Conservation (phyloP, 495 filamentous ascomycete species). For the Parachaetomium inaequale region DNA sequence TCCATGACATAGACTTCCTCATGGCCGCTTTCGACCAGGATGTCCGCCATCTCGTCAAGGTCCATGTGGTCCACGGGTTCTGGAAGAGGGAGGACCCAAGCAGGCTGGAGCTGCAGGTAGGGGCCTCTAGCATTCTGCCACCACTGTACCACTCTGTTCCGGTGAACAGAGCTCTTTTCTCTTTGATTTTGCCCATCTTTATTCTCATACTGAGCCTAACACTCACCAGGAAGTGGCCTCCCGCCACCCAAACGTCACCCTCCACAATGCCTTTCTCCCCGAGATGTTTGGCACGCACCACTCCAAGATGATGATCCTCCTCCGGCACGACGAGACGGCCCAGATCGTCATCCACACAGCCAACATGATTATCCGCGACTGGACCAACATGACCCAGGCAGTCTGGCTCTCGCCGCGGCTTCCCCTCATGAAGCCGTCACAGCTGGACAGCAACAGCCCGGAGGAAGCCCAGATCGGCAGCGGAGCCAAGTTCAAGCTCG, state of each 20-base stretch:
- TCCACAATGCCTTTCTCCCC: conserved; percentile 76
- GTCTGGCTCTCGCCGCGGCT: conserved; percentile 77
- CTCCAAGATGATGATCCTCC: conserved; percentile 76
- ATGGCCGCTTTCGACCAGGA: conserved; percentile 64
- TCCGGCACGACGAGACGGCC: conserved; percentile 71
- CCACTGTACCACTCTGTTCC: background rate
- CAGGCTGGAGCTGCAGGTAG: conserved; percentile 59
- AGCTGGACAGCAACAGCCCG: conserved; percentile 2
- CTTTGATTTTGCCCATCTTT: background rate
- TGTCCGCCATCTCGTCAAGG: conserved; percentile 57
- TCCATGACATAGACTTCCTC: conserved; percentile 75
- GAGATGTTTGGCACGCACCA: conserved; percentile 84
- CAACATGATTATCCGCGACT: conserved; percentile 83
- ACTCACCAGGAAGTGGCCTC: conserved; percentile 47
- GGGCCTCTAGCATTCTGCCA: background rate
- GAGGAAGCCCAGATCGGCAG: conserved; percentile 44
- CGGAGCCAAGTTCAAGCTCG: conserved; percentile 69
- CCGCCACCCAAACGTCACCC: conserved; percentile 62
- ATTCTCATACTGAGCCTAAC: background rate
- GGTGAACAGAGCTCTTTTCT: conserved; percentile 2
- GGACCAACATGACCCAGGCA: conserved; percentile 83
- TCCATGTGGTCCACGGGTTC: conserved; percentile 81
- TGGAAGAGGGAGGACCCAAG: conserved; percentile 73
- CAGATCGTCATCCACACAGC: conserved; percentile 86
- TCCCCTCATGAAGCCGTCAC: conserved; percentile 37